Percentiles rank a stretch among this genome's conserved stretches.
Evolutionary conservation across 116 monocot species (phyloP).

Genomic region (Trichopus zeylanicus): DNA sequence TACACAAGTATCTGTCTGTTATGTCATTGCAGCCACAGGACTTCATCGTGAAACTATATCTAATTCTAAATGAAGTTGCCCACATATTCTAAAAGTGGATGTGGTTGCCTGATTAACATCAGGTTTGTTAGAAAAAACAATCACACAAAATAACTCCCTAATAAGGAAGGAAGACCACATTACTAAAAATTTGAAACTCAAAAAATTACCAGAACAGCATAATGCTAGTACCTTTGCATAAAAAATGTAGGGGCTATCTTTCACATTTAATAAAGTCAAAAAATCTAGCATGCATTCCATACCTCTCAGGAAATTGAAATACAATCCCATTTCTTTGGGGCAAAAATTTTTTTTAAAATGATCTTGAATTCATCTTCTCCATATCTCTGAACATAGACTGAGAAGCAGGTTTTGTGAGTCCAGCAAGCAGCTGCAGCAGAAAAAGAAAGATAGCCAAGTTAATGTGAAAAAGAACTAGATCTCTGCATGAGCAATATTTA

Average conservation of each 20-base stretch:
- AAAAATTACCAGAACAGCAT: no score
- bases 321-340: conserved; percentile 83
- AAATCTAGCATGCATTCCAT: neutral
- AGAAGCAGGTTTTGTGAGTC: conserved; percentile 65
- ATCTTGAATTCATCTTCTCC: conserved; percentile 45
- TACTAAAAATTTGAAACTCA: no score
- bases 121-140: neutral
- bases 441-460: neutral
- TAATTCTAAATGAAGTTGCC: no score
- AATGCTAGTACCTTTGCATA: no score
- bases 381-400: conserved; percentile 62
- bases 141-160: neutral
- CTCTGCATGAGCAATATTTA: neutral
- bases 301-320: conserved; percentile 99
- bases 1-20: no score
- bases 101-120: neutral
- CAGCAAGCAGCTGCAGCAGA: conserved; percentile 70
- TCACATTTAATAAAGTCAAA: neutral
- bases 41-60: no score
- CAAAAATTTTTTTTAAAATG: conserved; percentile 39
- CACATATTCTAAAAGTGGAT: neutral
- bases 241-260: neutral
- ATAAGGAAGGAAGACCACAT: neutral
- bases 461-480: neutral
- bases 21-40: no score